These are phyloP conservation scores for Boletus reticuloceps DNA, from an alignment of 768 basidiomycete species.

Conservation along the genomic window DNA sequence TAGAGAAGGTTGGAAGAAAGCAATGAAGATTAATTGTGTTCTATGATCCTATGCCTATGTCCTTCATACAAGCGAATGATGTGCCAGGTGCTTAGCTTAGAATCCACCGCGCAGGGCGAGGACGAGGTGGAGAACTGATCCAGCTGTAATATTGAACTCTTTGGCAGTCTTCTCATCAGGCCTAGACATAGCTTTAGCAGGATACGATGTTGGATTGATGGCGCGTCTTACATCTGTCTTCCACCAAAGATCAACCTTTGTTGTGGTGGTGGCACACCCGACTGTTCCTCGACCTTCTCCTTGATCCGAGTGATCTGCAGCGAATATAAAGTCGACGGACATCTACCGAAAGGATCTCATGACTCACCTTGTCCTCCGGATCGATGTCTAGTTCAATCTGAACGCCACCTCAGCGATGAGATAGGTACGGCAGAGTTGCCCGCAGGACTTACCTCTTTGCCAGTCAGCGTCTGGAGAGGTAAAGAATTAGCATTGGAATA, in stretches of 20 bases:
- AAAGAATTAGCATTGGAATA: not conserved
- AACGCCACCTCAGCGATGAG: slow-evolving; percentile 7
- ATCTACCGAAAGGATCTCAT: not conserved
- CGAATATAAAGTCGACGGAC: not conserved
- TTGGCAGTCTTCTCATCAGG: slow-evolving; percentile 87
- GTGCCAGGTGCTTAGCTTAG: slow-evolving; percentile 29
- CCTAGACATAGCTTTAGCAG: slow-evolving; percentile 43
- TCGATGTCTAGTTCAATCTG: slow-evolving; percentile 97
- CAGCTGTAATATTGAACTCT: slow-evolving; percentile 80
- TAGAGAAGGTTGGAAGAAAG: slow-evolving; percentile 5
- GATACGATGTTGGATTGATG: not conserved
- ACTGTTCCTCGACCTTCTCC: slow-evolving; percentile 98
- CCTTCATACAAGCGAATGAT: slow-evolving; percentile 12
- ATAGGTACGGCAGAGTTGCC: not conserved
- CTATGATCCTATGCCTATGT: slow-evolving; percentile 25
- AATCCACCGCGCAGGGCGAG: slow-evolving; percentile 90
- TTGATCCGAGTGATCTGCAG: slow-evolving; percentile 88
- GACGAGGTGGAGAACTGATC: slow-evolving; percentile 90
- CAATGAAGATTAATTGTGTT: slow-evolving; percentile 27
- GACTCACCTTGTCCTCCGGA: slow-evolving; percentile 73
- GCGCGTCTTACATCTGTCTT: slow-evolving; percentile 77
- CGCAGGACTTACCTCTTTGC: slow-evolving; percentile 75
- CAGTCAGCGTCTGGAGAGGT: slow-evolving; percentile 54
- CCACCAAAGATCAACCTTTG: slow-evolving; percentile 93
- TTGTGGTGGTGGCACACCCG: slow-evolving; percentile 94